phyloP scores from a whole-genome alignment of 768 basidiomycete genomes.

The Sarcodon aspratus region DNA sequence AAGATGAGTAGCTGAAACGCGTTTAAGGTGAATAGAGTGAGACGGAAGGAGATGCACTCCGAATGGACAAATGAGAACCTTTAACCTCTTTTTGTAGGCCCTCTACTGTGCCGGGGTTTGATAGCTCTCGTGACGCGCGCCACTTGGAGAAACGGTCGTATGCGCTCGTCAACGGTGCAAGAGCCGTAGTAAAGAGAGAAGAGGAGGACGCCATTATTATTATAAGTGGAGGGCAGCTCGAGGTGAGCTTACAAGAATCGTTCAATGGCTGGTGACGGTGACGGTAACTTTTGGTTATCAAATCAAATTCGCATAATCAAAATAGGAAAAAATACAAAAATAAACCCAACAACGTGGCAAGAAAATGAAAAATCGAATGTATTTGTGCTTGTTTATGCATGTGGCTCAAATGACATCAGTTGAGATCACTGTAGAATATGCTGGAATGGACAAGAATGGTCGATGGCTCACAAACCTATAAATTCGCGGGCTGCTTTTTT shows the following conservation, averaged over 20 bases:
- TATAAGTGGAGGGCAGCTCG: constrained; percentile 1
- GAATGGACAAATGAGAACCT: constrained; percentile 31
- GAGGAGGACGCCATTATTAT: constrained; percentile 7
- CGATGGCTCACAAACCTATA: constrained; percentile 1
- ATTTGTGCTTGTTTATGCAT: too few species aligned
- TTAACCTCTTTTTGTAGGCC: constrained; percentile 91
- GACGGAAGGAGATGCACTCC: neutral
- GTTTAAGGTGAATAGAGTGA: constrained; percentile 3
- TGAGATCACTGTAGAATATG: constrained; percentile 10
- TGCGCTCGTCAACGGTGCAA: constrained; percentile 48
- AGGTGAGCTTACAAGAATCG: constrained; percentile 6
- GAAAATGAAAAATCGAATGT: too few species aligned
- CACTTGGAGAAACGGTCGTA: constrained; percentile 71
- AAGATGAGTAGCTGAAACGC: constrained; percentile 65
- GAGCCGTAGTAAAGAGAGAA: constrained; percentile 4
- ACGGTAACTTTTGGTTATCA: neutral
- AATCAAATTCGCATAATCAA: too few species aligned
- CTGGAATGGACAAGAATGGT: constrained; percentile 17
- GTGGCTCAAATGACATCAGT: constrained; percentile 1
- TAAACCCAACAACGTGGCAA: too few species aligned
- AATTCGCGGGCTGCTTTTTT: constrained; percentile 9
- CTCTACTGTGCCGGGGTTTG: constrained; percentile 90
- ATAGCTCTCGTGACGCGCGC: constrained; percentile 71
- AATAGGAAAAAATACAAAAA: too few species aligned
- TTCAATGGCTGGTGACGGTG: constrained; percentile 8